A percentile compares a stretch with the other conserved stretches of the same genome.
Conservation (phyloP, 441 rosid genomes). For the Francoa sonchifolia region DNA sequence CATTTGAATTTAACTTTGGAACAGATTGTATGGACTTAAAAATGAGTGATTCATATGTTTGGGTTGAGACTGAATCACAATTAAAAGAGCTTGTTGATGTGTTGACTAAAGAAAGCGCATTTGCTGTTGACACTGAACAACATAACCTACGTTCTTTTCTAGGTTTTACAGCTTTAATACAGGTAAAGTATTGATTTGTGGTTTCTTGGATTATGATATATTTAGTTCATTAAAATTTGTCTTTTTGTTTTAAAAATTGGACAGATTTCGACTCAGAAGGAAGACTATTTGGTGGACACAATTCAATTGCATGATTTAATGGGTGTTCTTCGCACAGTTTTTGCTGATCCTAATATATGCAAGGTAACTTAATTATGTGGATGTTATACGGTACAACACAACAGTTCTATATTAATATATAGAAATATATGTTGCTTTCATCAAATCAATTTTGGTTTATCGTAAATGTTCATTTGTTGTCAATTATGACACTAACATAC, state of each 20-base stretch:
- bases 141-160: slow-evolving; percentile 73
- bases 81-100: slow-evolving; percentile 48
- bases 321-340: slow-evolving; percentile 57
- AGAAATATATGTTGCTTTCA: too few species aligned
- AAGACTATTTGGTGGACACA: slow-evolving; percentile 74
- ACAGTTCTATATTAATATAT: too few species aligned
- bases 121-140: slow-evolving; percentile 87
- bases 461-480: too few species aligned
- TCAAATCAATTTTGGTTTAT: too few species aligned
- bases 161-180: slow-evolving; percentile 84
- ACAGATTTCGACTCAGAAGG: slow-evolving; percentile 58
- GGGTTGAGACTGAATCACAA: slow-evolving; percentile 57
- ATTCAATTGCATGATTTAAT: slow-evolving; percentile 68
- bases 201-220: not conserved
- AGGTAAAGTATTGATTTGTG: slow-evolving; percentile 28
- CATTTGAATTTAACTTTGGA: slow-evolving; percentile 22
- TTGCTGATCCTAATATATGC: slow-evolving; percentile 63
- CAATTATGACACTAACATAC: too few species aligned
- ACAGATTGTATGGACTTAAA: slow-evolving; percentile 20
- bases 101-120: slow-evolving; percentile 38
- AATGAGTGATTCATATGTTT: slow-evolving; percentile 38
- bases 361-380: slow-evolving; percentile 34
- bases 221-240: not conserved
- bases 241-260: not conserved
- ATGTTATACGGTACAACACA: too few species aligned